Base-by-base conservation (phyloP, 345 rosid genomes). In the Eucalyptus sp. region DNA sequence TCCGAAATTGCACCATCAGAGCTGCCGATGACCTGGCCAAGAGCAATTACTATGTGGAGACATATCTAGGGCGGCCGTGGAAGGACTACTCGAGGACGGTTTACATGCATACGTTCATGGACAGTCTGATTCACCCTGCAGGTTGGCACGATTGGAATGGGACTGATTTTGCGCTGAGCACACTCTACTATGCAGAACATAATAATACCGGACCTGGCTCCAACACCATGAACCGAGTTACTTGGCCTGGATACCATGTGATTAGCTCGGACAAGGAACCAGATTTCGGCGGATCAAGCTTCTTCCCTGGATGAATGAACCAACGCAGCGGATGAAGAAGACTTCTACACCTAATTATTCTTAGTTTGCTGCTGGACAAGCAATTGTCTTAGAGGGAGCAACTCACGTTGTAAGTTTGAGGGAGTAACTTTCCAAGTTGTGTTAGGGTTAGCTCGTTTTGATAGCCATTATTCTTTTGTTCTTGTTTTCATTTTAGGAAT, bases 91-190 rank as follows among this genome's bases (percentile, higher is more conserved):
- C 99, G 5, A 92, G 96, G 29, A 93, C 99, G 3, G 95, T 97
- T 48, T 92, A 90, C 84, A 93, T 96, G 97, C 92, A 95, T 71
- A 91, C 89, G 48, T 93, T 81, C 89, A 62, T 96, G 89, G 98
- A 90, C 41, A 64, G 89, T 54, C 89, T 93, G 89, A 89, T 97
- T 86, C 88, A 95, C 84, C 96, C 97, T n/a, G 93, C 93, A 8
- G 99, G 99, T 33, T 97, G 99, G 99, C 89, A 37, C n/a, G 89
- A 25, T 16, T 97, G 99, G 99, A 89, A 80, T 17, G 96, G 93
- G 37, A 89, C 89, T 86, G 62, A 62, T 58, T 94, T 96, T 43
- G 96, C 96, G 3, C 87, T 97, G 86, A 94, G 89, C 48, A 97
- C 97, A 4, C 86, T 94, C 50, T 97, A 94, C 88, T 97, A 96